A percentile compares a stretch with the other conserved stretches of the same genome.
Conservation (phyloP, 352 stramenopile species). For the Globisporangium nagaii region DNA sequence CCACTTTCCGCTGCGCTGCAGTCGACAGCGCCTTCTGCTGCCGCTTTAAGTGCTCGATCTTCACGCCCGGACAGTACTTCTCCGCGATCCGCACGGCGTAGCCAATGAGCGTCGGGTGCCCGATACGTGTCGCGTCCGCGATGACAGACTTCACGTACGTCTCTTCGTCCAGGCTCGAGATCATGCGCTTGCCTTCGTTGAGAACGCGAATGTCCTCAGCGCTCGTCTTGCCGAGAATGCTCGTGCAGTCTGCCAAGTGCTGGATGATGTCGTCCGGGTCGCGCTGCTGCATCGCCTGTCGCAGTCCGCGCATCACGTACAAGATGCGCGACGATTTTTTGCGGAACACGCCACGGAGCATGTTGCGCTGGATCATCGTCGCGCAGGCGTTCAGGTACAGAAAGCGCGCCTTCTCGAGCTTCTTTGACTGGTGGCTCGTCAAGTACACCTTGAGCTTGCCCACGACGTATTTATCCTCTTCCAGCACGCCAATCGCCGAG, state of each 20-base stretch:
- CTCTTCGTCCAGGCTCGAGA: constrained; percentile 66
- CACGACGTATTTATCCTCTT: constrained; percentile 76
- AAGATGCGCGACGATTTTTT: constrained; percentile 58
- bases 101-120: constrained; percentile 52
- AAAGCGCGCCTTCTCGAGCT: constrained; percentile 69
- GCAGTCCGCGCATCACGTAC: constrained; percentile 50
- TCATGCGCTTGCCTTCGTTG: constrained; percentile 37
- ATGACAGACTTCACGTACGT: constrained; percentile 74
- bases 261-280: constrained; percentile 62
- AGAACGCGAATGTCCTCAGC: constrained; percentile 62
- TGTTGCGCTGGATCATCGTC: constrained; percentile 81
- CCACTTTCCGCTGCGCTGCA: constrained; percentile 27
- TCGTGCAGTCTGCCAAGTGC: constrained; percentile 43
- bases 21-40: constrained; percentile 21
- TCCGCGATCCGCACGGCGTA: constrained; percentile 57
- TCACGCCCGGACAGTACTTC: constrained; percentile 55
- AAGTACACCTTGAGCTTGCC: constrained; percentile 70
- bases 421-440: constrained; percentile 77
- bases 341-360: constrained; percentile 62
- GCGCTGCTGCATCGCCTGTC: constrained; percentile 43
- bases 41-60: constrained; percentile 39
- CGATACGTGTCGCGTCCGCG: constrained; percentile 46
- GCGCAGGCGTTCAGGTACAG: constrained; percentile 77
- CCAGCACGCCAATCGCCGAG: constrained; percentile 73
- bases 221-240: constrained; percentile 47